Conservation (phyloP, 441 rosid species). For the Erodium trifolium region DNA sequence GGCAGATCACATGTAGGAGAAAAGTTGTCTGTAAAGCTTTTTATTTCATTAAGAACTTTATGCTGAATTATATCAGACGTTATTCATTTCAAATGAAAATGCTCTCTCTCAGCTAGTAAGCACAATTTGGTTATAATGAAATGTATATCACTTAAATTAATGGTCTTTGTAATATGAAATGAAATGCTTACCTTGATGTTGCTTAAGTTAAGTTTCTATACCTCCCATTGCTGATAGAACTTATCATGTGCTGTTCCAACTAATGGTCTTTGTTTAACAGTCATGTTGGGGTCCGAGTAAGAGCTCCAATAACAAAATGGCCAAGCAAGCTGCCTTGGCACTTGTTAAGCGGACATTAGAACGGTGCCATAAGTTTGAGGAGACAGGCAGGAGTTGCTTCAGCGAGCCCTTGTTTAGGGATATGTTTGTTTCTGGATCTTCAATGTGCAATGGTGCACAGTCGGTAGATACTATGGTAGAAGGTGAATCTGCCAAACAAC, state of each 20-base stretch:
- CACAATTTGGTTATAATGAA: background rate
- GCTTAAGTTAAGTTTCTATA: background rate
- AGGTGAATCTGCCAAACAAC: slow-evolving; percentile 41
- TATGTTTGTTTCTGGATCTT: slow-evolving; percentile 45
- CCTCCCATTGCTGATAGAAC: background rate
- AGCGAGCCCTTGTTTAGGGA: slow-evolving; percentile 60
- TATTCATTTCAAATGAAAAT: background rate
- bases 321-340: slow-evolving; percentile 78
- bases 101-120: background rate
- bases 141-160: background rate
- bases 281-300: slow-evolving; percentile 61
- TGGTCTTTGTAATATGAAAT: too few species aligned
- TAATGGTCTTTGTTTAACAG: slow-evolving; percentile 27
- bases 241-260: background rate
- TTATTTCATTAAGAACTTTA: background rate
- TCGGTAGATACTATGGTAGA: slow-evolving; percentile 19
- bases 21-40: background rate
- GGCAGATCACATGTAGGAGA: background rate
- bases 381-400: slow-evolving; percentile 79
- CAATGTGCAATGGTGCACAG: slow-evolving; percentile 29
- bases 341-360: slow-evolving; percentile 69
- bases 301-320: slow-evolving; percentile 68
- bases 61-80: background rate
- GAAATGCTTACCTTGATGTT: background rate
- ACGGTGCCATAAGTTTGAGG: slow-evolving; percentile 64